Conservation (phyloP, 192 early-diverging fungal species). For the Backusella liffmaniae region DNA sequence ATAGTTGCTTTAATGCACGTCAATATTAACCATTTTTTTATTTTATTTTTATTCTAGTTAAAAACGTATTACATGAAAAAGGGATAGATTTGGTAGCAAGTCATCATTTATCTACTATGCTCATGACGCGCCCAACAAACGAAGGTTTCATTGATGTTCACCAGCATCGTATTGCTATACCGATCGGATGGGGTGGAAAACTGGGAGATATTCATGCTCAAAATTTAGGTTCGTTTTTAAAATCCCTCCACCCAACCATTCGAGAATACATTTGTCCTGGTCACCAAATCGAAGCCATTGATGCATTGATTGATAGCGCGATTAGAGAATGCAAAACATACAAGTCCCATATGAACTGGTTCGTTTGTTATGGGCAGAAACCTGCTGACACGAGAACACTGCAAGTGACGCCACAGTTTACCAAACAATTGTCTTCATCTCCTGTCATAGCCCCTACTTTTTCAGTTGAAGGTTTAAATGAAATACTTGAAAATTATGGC, state of each 20-base stretch:
- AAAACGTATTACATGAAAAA: not conserved
- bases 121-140: slow-evolving; percentile 12
- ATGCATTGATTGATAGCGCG: not conserved
- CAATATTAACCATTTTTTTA: not conserved
- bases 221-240: slow-evolving; percentile 1
- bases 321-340: slow-evolving; percentile 16
- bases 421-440: not conserved
- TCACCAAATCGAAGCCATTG: not conserved
- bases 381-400: not conserved
- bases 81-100: slow-evolving; percentile 4
- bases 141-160: slow-evolving; percentile 21
- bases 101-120: slow-evolving; percentile 15
- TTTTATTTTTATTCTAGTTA: not conserved
- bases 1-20: not conserved
- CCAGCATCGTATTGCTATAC: slow-evolving; percentile 17
- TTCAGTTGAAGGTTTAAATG: not conserved
- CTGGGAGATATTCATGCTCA: slow-evolving; percentile 21
- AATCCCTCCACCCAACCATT: slow-evolving; percentile 4
- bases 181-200: slow-evolving; percentile 21
- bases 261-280: not conserved
- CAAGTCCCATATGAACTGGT: slow-evolving; percentile 27
- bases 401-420: not conserved
- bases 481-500: not conserved
- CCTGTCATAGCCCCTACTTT: not conserved
- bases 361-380: slow-evolving; percentile 28